Evolutionary conservation across 148 eudicot species (phyloP).

Genomic region (Fagopyrum tataricum): DNA sequence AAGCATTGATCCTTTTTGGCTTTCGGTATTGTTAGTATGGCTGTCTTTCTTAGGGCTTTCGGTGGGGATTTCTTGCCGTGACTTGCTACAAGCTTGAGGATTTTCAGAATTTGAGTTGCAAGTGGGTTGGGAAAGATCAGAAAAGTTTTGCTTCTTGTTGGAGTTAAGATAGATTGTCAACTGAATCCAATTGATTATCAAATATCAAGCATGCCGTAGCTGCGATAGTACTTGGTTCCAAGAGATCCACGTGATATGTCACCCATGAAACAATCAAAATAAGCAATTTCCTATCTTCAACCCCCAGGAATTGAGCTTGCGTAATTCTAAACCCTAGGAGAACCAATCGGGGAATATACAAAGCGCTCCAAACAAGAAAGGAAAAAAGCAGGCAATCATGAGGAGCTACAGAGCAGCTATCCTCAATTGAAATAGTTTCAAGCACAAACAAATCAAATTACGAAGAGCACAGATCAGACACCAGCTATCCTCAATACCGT

Average conservation of each 20-base stretch:
- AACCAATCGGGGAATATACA: too few species aligned
- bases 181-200: constrained; percentile 42
- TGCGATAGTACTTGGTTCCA: constrained; percentile 48
- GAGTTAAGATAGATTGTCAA: constrained; percentile 27
- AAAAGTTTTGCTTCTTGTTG: constrained; percentile 20
- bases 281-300: neutral
- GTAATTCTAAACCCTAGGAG: too few species aligned
- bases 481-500: neutral
- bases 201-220: constrained; percentile 52
- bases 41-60: constrained; percentile 30
- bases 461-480: neutral
- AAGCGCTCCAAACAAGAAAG: too few species aligned
- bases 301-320: constrained; percentile 1
- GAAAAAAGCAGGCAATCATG: too few species aligned
- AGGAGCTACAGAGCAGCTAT: neutral
- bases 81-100: neutral
- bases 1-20: constrained; percentile 5
- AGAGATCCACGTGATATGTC: constrained; percentile 89
- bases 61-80: neutral
- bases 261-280: constrained; percentile 70
- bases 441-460: neutral
- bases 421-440: neutral
- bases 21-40: constrained; percentile 10
- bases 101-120: constrained; percentile 7
- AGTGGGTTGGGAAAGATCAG: constrained; percentile 25